These are phyloP conservation scores for Cyclotella baltica DNA, from an alignment of 108 stramenopile species.

Conservation along the genomic window DNA sequence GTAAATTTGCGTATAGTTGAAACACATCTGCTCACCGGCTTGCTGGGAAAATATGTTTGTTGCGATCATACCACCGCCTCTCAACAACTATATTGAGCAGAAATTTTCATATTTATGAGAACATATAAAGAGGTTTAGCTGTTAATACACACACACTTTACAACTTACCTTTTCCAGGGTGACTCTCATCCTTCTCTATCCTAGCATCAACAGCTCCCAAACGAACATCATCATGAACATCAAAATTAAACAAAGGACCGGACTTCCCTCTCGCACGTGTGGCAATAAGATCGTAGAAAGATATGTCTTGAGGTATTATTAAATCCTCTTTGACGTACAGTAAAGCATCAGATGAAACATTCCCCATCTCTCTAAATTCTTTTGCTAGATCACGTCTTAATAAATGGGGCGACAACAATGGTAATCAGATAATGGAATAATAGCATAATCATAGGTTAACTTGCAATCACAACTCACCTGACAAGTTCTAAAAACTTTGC, in stretches of 20 bases:
- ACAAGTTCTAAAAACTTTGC: conserved; percentile 90
- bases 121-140: too few species aligned
- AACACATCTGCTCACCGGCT: conserved; percentile 13
- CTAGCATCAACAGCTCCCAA: conserved; percentile 84
- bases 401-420: too few species aligned
- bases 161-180: conserved; percentile 87
- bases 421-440: neutral
- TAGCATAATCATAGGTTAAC: too few species aligned
- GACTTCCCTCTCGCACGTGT: conserved; percentile 94
- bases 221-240: conserved; percentile 96
- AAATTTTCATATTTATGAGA: neutral
- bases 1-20: neutral
- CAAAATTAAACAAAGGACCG: conserved; percentile 97
- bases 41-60: conserved; percentile 99
- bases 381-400: conserved; percentile 59
- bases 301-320: conserved; percentile 94
- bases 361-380: conserved; percentile 88
- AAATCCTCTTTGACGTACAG: conserved; percentile 99
- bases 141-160: too few species aligned
- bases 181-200: conserved; percentile 96
- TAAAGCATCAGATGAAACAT: conserved; percentile 82
- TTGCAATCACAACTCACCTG: too few species aligned
- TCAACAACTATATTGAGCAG: conserved; percentile 71
- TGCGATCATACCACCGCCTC: conserved; percentile 95
- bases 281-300: conserved; percentile 97